Base-by-base conservation (phyloP, 768 basidiomycete genomes). In the Fistulinella prunicolor region DNA sequence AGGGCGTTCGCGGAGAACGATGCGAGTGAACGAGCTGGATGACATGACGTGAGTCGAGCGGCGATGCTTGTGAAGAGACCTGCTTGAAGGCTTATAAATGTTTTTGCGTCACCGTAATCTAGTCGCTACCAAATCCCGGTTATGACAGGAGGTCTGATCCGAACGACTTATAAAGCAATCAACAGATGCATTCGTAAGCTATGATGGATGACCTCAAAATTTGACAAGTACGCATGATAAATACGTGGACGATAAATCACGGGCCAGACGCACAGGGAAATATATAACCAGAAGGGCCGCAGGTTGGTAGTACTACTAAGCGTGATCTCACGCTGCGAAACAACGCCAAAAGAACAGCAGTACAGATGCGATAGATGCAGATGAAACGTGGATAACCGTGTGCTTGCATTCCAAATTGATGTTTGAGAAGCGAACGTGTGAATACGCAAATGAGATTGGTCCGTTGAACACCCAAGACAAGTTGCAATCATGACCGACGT, bases 1-100 rank as follows among this genome's bases (percentile, higher is more conserved):
- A 0, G 94, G 93, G 21, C 93, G 80, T 54, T 85, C 80, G 49
- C 83, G 80, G 48, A 96, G 82, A 30, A 89, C 82, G 63, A 94
- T 78, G 28, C 75, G 79, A 47, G 80, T 85, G 70, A 80, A 88
- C 32, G 65, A 60, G 42, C 39, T 49, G 30, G 59, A 58, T 21
- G 46, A 43, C 64, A 66, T 61, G 51, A 36, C 10, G 43, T 20
- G 26, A 35, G 43, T 32, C 21, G 24, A 9, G 32, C 22, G n/a
- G n/a, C 17, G 13, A n/a, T 22, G n/a, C n/a, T n/a, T 32, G 21
- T 42, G 16, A 14, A 32, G 21, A 46, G 21, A 40, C 26, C 26
- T 28, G 6, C 26, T 10, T 28, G 26, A 28, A 28, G 6, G 26
- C 26, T 28, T 28, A 28, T 28, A 28, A 28, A 28, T n/a, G n/a